phyloP scores from a whole-genome alignment of 495 filamentous ascomycete species.

The Cairneyella variabilis region DNA sequence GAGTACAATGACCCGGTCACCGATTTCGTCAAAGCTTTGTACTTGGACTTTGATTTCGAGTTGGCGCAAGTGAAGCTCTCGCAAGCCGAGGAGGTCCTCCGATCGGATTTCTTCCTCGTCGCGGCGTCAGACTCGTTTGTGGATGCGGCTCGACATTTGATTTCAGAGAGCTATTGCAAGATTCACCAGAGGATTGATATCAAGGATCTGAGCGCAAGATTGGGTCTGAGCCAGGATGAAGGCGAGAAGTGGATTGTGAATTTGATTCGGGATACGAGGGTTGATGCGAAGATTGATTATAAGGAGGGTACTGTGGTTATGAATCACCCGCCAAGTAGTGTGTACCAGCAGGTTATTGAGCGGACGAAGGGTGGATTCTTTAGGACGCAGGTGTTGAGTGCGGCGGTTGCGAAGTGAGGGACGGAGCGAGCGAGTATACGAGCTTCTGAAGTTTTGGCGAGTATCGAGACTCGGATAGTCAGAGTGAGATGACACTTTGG shows the following conservation, averaged over 20 bases:
- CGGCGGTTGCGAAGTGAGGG: conserved; percentile 43
- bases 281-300: conserved; percentile 99
- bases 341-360: conserved; percentile 99
- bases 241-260: conserved; percentile 99
- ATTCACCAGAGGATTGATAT: conserved; percentile 98
- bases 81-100: conserved; percentile 87
- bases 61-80: conserved; percentile 90
- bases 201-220: conserved; percentile 85
- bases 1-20: conserved; percentile 96
- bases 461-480: no score
- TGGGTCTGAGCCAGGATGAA: conserved; percentile 87
- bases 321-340: conserved; percentile 97
- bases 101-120: conserved; percentile 92
- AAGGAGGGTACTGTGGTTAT: conserved; percentile 97
- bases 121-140: conserved; percentile 84
- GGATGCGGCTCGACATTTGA: conserved; percentile 89
- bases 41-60: conserved; percentile 98
- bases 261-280: conserved; percentile 92
- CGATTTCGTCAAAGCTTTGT: conserved; percentile 91
- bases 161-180: conserved; percentile 99
- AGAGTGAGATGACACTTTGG: no score
- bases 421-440: no score
- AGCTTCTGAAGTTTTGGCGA: no score
- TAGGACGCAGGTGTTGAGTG: conserved; percentile 71
- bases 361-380: conserved; percentile 93